phyloP scores from a whole-genome alignment of 2,329 filamentous ascomycete species.

The Penicillium concentricum region DNA sequence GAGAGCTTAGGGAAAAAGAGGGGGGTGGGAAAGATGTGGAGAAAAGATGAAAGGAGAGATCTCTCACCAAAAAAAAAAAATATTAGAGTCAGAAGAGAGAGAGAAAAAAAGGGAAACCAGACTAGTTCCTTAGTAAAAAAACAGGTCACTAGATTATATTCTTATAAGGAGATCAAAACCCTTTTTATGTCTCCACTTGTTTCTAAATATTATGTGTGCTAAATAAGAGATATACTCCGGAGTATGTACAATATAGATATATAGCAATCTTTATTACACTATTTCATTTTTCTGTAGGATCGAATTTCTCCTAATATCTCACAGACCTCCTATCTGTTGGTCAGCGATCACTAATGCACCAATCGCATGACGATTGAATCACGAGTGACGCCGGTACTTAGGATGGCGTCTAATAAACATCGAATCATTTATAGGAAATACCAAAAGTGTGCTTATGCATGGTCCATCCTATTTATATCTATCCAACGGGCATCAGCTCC shows the following conservation, averaged over 20 bases:
- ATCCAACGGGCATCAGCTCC: not conserved
- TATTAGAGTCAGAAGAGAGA: not conserved
- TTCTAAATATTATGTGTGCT: not conserved
- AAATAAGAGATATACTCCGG: no score
- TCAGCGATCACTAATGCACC: conserved; percentile 12
- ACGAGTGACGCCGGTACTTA: conserved; percentile 10
- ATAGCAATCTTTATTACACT: no score
- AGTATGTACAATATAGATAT: no score
- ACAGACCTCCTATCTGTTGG: conserved; percentile 4
- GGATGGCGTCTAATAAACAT: conserved; percentile 1
- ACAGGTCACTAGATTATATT: not conserved
- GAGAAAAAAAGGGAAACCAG: not conserved
- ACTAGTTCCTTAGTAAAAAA: conserved; percentile 4
- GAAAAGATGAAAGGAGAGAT: conserved; percentile 10
- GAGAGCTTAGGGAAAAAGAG: conserved; percentile 21
- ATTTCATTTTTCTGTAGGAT: not conserved
- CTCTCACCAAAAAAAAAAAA: conserved; percentile 1
- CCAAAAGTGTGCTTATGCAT: not conserved
- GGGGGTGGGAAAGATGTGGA: conserved; percentile 15
- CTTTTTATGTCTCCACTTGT: conserved; percentile 9
- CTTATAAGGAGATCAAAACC: not conserved
- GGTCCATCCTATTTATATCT: conserved; percentile 18
- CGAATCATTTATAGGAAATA: not conserved
- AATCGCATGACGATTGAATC: conserved; percentile 22
- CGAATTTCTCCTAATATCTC: not conserved